Evolutionary conservation across 2,329 filamentous ascomycete species (phyloP).

Genomic region (Microsporum canis): DNA sequence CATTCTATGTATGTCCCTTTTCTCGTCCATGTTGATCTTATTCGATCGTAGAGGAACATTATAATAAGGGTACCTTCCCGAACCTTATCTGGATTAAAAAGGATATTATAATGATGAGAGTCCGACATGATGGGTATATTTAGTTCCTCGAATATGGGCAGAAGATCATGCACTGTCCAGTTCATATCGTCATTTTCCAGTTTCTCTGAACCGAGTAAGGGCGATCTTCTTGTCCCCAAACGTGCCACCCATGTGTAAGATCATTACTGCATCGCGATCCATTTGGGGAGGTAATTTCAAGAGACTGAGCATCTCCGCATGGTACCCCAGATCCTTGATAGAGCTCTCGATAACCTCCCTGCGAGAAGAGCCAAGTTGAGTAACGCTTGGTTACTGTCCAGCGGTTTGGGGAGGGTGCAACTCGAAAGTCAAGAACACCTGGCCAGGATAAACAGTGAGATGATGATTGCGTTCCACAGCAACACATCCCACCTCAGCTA

Average conservation of each 20-base stretch:
- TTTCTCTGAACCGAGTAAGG: conserved; percentile 62
- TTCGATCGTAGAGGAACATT: conserved; percentile 60
- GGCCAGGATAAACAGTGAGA: conserved; percentile 81
- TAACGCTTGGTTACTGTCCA: conserved; percentile 28
- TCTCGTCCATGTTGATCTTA: conserved; percentile 68
- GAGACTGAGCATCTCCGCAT: conserved; percentile 70
- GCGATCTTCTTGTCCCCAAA: conserved; percentile 80
- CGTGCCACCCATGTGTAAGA: conserved; percentile 81
- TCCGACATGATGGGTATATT: conserved; percentile 88
- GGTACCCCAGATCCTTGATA: conserved; percentile 73
- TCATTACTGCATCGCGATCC: conserved; percentile 82
- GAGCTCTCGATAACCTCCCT: conserved; percentile 64
- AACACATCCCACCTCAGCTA: conserved; percentile 66
- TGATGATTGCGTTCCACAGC: conserved; percentile 70
- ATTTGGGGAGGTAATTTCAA: conserved; percentile 66
- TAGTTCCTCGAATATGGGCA: conserved; percentile 86
- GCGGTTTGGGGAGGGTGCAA: neutral
- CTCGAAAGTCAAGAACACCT: conserved; percentile 32
- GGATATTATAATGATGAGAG: conserved; percentile 90
- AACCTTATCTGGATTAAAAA: conserved; percentile 61
- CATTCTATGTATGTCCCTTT: conserved; percentile 87
- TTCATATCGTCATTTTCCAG: conserved; percentile 89
- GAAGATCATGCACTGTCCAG: conserved; percentile 82
- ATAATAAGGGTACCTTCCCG: conserved; percentile 81
- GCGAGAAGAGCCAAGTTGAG: conserved; percentile 76